A percentile compares a stretch with the other conserved stretches of the same genome.
phyloP scores from a whole-genome alignment of 306 rosid genomes.

The Lathyrus tuberosus region DNA sequence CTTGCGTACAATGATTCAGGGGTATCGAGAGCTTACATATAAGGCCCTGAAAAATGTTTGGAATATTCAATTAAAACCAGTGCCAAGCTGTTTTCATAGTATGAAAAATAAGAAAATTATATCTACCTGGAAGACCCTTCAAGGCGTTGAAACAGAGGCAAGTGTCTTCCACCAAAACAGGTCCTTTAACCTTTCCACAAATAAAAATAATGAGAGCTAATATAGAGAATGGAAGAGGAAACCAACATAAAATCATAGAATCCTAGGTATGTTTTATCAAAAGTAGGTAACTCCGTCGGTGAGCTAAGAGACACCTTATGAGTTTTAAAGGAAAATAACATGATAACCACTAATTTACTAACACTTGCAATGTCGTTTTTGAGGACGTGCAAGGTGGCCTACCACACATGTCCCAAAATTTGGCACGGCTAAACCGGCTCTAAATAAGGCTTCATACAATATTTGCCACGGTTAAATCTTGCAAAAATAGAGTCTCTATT shows the following conservation, averaged over 20 bases:
- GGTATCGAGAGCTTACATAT: slow-evolving; percentile 75
- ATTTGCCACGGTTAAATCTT: no score
- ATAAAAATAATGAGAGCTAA: background rate
- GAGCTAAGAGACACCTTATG: background rate
- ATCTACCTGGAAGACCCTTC: slow-evolving; percentile 93
- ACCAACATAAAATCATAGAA: slow-evolving; percentile 26
- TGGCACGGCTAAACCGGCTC: no score
- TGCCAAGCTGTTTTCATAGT: slow-evolving; percentile 26
- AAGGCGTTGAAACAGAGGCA: slow-evolving; percentile 98
- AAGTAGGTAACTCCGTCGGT: background rate
- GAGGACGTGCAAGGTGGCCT: no score
- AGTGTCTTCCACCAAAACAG: slow-evolving; percentile 95
- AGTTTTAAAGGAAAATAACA: background rate
- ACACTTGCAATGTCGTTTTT: background rate
- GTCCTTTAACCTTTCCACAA: slow-evolving; percentile 80
- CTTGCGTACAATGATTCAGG: slow-evolving; percentile 37
- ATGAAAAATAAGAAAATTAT: slow-evolving; percentile 23
- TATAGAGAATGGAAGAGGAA: background rate
- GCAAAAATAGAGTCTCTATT: no score
- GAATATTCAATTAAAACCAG: slow-evolving; percentile 38
- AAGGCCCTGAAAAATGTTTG: slow-evolving; percentile 78
- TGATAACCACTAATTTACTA: background rate
- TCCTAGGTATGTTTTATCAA: background rate
- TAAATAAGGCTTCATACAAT: no score
- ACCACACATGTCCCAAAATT: no score